A percentile compares a stretch with the other conserved stretches of the same genome.
phyloP scores from a whole-genome alignment of 257 asterid genomes.

The Cinchona pubescens region DNA sequence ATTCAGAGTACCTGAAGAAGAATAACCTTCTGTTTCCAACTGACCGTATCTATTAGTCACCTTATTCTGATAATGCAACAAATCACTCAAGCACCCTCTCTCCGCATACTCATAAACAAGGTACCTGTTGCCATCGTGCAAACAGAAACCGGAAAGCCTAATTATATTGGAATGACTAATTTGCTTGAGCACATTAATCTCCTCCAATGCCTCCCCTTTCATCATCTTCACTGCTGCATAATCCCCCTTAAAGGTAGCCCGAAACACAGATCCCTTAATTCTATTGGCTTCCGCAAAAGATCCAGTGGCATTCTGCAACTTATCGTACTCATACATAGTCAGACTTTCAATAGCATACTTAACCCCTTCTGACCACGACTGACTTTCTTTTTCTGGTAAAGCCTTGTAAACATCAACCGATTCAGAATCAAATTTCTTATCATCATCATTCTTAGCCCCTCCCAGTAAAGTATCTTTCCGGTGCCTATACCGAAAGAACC shows the following conservation, averaged over 20 bases:
- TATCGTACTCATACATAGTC: conserved; percentile 44
- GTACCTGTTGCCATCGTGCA: conserved; percentile 52
- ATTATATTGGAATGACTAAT: conserved; percentile 51
- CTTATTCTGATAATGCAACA: conserved; percentile 30
- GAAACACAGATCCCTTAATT: conserved; percentile 45
- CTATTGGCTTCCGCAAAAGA: conserved; percentile 40
- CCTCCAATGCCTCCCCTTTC: conserved; percentile 49
- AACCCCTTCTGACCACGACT: conserved; percentile 35
- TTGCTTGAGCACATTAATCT: conserved; percentile 45
- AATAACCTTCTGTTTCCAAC: neutral
- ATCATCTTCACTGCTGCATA: conserved; percentile 51
- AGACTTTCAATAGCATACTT: conserved; percentile 40
- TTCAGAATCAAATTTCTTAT: neutral
- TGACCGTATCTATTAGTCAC: neutral
- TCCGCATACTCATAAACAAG: conserved; percentile 60
- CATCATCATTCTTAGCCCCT: neutral
- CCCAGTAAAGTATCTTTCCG: neutral
- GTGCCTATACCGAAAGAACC: conserved; percentile 24
- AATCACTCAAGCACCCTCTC: conserved; percentile 41
- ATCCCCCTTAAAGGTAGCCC: conserved; percentile 52
- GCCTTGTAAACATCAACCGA: neutral
- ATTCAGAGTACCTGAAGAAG: conserved; percentile 15
- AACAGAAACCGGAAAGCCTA: conserved; percentile 57
- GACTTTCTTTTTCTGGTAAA: conserved; percentile 3
- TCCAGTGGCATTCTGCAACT: conserved; percentile 46